Evolutionary conservation across 108 stramenopile genomes (phyloP), one percentile per base, ranked within the genome.

Genomic region (Conticribra guillardii): DNA sequence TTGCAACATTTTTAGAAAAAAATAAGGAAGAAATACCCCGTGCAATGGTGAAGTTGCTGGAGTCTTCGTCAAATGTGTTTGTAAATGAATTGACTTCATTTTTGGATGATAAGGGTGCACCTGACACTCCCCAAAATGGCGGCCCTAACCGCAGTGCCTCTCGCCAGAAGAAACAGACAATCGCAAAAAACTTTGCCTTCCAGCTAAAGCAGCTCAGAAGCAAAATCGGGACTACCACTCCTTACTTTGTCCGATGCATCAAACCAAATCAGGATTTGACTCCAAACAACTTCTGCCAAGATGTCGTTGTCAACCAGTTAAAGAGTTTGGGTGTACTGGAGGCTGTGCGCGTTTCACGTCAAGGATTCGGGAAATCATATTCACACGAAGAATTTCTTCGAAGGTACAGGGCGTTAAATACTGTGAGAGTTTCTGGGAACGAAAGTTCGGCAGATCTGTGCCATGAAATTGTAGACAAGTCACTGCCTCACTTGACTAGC

Each of bases 311-410:
- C 4, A 94, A 95, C 52, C 96, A 97, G 74, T 79, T 97, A 5
- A 84, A 93, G 37, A 96, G 93, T 69, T 93, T 93, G 59, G 97
- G 98, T 64, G 97, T 99, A 0, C 70, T 99, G 29, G 97, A 98
- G 69, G 97, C 98, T 44, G 98, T 99, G 23, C 84, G 97, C 1
- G 97, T 98, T n/a, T 93, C 90, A 45, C 88, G 96, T 32, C 89
- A 92, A 14, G 98, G 97, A 11, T 99, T 95, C 69, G 96, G 97
- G 15, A 96, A 95, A 7, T 93, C 97, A 21, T 91, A 90, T 61
- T 80, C 90, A 9, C 93, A 94, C 49, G 87, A 89, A 21, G 37
- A 41, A 41, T 41, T 41, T 41, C 5, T 41, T 41, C 37, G 11
- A 41, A 41, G 37, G 11, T 41, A 41, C 37, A 5, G 11, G 8